phyloP scores from a whole-genome alignment of 1,284 basidiomycete species.

The Microbotryomycetes sp. region DNA sequence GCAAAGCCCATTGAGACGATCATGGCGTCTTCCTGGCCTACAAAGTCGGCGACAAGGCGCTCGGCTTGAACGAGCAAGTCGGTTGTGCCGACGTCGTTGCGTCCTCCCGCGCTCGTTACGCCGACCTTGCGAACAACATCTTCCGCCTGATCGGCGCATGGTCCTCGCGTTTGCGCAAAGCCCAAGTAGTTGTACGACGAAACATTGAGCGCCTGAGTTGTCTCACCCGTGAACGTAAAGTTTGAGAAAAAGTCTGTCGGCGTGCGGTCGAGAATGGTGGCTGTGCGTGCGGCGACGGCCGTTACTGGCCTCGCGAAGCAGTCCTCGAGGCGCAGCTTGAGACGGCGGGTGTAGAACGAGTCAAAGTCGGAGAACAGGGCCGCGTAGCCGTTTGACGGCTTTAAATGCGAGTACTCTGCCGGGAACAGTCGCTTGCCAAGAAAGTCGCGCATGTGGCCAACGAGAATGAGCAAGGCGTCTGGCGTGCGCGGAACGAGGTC shows the following conservation, averaged over 20 bases:
- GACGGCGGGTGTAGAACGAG: conserved; percentile 94
- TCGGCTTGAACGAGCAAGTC: conserved; percentile 80
- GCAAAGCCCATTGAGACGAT: conserved; percentile 97
- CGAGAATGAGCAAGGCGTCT: conserved; percentile 71
- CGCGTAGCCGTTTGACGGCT: conserved; percentile 80
- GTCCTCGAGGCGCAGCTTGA: conserved; percentile 91
- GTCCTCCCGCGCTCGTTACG: conserved; percentile 64
- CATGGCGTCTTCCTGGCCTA: conserved; percentile 81
- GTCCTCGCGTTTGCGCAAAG: conserved; percentile 88
- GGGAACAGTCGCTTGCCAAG: conserved; percentile 78
- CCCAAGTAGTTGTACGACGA: conserved; percentile 99
- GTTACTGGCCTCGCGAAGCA: conserved; percentile 92
- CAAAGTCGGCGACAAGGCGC: conserved; percentile 78
- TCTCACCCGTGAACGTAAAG: conserved; percentile 71
- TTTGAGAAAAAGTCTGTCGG: conserved; percentile 76
- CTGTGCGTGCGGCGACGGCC: conserved; percentile 90
- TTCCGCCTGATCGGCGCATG: conserved; percentile 69
- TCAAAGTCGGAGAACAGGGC: conserved; percentile 97
- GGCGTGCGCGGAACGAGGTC: not conserved
- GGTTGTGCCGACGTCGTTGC: conserved; percentile 73
- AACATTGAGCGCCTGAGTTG: conserved; percentile 81
- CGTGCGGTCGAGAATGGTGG: conserved; percentile 74
- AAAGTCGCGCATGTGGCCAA: conserved; percentile 93
- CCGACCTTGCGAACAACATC: conserved; percentile 53
- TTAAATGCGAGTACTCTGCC: conserved; percentile 67